phyloP scores from a whole-genome alignment of 305 asterid species.

The Andrographis paniculata region DNA sequence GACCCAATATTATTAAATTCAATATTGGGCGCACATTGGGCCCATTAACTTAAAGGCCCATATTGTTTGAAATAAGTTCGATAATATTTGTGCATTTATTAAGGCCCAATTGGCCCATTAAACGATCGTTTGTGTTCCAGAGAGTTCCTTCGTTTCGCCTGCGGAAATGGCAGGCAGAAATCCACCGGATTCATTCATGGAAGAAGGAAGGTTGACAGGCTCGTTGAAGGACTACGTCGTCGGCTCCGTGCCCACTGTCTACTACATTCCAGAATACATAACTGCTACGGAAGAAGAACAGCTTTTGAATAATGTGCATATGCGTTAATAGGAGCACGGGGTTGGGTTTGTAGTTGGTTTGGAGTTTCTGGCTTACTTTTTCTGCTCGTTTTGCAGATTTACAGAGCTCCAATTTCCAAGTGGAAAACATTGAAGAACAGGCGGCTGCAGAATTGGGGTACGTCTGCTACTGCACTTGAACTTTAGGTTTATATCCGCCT shows the following conservation, averaged over 20 bases:
- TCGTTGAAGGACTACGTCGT: conserved; percentile 27
- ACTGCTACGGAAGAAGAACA: conserved; percentile 43
- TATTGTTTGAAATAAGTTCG: too few relatives aligned
- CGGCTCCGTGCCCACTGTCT: conserved; percentile 65
- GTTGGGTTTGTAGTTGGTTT: background rate
- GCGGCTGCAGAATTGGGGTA: conserved; percentile 94
- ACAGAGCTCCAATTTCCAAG: conserved; percentile 68
- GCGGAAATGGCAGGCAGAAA: too few relatives aligned
- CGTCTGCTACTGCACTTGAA: background rate
- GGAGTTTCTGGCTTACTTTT: background rate
- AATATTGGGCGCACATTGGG: too few relatives aligned
- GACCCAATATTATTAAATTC: too few relatives aligned
- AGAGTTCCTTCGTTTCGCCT: too few relatives aligned
- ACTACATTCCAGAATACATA: conserved; percentile 64
- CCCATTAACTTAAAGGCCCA: too few relatives aligned
- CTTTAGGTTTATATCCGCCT: too few relatives aligned
- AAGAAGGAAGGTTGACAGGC: conserved; percentile 13
- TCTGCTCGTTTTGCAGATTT: conserved; percentile 36
- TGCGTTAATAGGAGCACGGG: background rate
- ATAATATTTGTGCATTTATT: too few relatives aligned
- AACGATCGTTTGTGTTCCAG: too few relatives aligned
- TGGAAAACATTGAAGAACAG: conserved; percentile 86
- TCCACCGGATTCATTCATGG: too few relatives aligned
- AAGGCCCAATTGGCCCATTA: too few relatives aligned
- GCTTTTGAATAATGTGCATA: conserved; percentile 42